phyloP scores from a whole-genome alignment of 1,139 yeast genomes.

The Ogataea hybrid region DNA sequence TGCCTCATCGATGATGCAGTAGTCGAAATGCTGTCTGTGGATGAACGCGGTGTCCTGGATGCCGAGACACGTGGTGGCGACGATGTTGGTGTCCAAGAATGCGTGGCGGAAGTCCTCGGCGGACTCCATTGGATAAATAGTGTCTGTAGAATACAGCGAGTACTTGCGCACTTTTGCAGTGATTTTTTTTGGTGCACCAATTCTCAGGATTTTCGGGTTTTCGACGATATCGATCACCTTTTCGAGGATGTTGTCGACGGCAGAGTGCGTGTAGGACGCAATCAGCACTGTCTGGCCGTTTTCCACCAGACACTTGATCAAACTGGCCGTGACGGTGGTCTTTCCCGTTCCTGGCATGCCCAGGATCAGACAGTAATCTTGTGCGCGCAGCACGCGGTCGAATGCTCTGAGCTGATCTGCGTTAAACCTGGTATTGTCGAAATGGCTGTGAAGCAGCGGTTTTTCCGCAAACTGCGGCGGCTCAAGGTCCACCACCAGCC shows the following conservation, averaged over 20 bases:
- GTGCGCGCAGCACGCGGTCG: conserved; percentile 56
- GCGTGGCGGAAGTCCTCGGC: conserved; percentile 44
- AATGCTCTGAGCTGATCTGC: conserved; percentile 71
- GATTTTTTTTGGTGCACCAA: conserved; percentile 57
- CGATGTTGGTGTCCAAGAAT: conserved; percentile 63
- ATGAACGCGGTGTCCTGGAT: conserved; percentile 61
- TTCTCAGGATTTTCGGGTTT: conserved; percentile 49
- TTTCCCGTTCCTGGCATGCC: conserved; percentile 99
- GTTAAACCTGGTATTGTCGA: conserved; percentile 42
- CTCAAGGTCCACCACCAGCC: conserved; percentile 58
- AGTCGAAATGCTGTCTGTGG: conserved; percentile 67
- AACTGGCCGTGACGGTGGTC: conserved; percentile 83
- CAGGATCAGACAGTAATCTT: conserved; percentile 75
- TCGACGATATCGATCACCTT: conserved; percentile 60
- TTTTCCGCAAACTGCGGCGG: conserved; percentile 41
- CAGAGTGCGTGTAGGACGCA: conserved; percentile 91
- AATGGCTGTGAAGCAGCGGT: conserved; percentile 30
- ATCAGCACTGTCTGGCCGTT: conserved; percentile 68
- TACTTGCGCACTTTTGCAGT: conserved; percentile 60
- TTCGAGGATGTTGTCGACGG: conserved; percentile 86
- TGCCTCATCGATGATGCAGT: conserved; percentile 95
- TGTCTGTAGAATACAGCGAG: conserved; percentile 42
- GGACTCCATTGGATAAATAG: conserved; percentile 38
- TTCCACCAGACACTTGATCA: conserved; percentile 59
- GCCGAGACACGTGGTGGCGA: conserved; percentile 88